phyloP scores from a whole-genome alignment of 164 flowering plant genomes.

The Macadamia tetraphylla region DNA sequence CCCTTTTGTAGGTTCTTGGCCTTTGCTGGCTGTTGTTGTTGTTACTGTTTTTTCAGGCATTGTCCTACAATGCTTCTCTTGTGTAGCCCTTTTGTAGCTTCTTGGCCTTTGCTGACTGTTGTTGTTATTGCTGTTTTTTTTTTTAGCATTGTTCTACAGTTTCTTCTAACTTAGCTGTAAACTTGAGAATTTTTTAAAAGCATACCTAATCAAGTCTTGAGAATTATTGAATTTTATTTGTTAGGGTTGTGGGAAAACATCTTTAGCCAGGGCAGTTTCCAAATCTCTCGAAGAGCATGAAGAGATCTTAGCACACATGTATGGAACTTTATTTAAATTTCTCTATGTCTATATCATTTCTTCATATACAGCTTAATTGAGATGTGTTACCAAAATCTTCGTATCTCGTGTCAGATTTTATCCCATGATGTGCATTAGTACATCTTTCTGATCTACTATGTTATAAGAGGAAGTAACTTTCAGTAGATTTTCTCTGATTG shows the following conservation, averaged over 20 bases:
- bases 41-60: no score
- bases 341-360: neutral
- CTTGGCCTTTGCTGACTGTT: no score
- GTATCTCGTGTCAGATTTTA: no score
- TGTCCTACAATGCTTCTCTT: no score
- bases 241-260: slow-evolving; percentile 96
- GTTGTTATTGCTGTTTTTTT: no score
- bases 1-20: neutral
- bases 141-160: no score
- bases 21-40: slow-evolving; percentile 1
- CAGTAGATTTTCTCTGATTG: slow-evolving; percentile 4
- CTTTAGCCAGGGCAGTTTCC: slow-evolving; percentile 65
- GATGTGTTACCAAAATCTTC: no score
- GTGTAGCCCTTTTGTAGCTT: no score
- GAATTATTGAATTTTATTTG: neutral
- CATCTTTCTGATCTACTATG: no score
- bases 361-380: neutral
- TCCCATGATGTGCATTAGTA: no score
- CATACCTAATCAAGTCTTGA: neutral
- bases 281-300: slow-evolving; percentile 53
- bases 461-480: no score
- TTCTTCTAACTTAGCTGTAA: neutral
- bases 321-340: slow-evolving; percentile 17
- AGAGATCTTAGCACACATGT: slow-evolving; percentile 74
- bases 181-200: neutral